Evolutionary conservation across 495 filamentous ascomycete genomes (phyloP), one percentile per base, ranked within the genome.

Genomic region (Penicillium ucsense): DNA sequence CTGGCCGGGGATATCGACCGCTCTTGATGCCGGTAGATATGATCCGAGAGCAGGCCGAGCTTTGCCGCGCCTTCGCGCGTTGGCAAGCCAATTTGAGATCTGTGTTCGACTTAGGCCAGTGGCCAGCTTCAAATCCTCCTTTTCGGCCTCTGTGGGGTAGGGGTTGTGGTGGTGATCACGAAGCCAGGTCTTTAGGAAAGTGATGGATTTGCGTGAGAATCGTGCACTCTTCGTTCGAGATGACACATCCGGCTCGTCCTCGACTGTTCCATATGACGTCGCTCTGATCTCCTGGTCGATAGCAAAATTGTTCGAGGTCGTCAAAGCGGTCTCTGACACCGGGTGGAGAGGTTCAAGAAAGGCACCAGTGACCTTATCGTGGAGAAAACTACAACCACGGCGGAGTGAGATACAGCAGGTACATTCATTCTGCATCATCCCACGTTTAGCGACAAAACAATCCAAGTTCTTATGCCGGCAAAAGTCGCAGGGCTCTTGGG

Each of bases 71-170:
- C 88, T 78, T 35, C 87, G 81, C 46, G 87, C 85, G 62, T 94
- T 94, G 43, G 88, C 88, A 8, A 94, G 76, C 88, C 87, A 92
- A 58, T 90, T 90, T 28, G 80, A 80, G 43, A 94, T 86, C 61
- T 94, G 88, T 8, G 71, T 81, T 52, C 81, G 76, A 51, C 73
- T 88, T 29, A 94, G 74, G 8, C 86, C 86, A 3, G 88, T 94
- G 49, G 76, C 73, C 38, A 73, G 66, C 57, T 84, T 80, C 12
- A 94, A 73, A 52, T 78, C 72, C 38, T 87, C 81, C 62, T 88
- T 91, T 59, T 92, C 84, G 37, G 83, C 75, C 28, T 91, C 86
- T 30, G 73, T 88, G 10, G 88, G 88, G 61, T 94, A 94, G 0
- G 87, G 88, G 56, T 89, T 82, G 41, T 81, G 75, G 55, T 73